These are phyloP conservation scores for Fusarium sp. DNA, from an alignment of 2,329 filamentous ascomycete species.

Conservation along the genomic window DNA sequence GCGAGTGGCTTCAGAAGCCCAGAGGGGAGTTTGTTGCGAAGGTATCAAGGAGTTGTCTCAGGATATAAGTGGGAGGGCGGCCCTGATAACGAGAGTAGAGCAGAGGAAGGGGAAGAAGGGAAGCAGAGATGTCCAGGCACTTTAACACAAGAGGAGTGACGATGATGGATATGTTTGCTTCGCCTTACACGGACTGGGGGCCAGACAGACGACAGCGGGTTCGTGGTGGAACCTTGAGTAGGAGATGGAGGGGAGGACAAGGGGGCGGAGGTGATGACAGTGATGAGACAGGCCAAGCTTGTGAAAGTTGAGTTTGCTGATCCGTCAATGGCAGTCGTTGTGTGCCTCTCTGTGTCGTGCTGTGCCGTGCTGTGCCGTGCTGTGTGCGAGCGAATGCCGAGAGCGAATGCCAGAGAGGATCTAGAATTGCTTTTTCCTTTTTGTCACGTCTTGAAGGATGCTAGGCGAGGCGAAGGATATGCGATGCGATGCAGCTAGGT, in stretches of 20 bases:
- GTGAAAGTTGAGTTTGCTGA: constrained; percentile 11
- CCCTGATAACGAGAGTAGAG: constrained; percentile 5
- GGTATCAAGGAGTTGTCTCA: constrained; percentile 23
- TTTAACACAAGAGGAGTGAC: constrained; percentile 32
- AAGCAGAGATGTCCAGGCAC: constrained; percentile 17
- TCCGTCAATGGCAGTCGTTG: not conserved
- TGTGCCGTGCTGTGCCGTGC: not conserved
- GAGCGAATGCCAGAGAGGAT: not conserved
- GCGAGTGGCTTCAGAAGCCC: constrained; percentile 9
- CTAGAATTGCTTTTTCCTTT: constrained; percentile 32
- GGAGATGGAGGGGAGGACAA: constrained; percentile 44
- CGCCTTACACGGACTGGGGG: constrained; percentile 43
- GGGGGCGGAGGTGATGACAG: constrained; percentile 37
- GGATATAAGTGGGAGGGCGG: constrained; percentile 13
- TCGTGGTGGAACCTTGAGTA: constrained; percentile 42
- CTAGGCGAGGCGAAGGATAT: constrained; percentile 13
- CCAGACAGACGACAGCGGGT: constrained; percentile 44
- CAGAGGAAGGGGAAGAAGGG: constrained; percentile 17
- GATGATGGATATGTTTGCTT: constrained; percentile 45
- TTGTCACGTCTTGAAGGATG: constrained; percentile 7
- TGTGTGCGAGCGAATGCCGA: constrained; percentile 7
- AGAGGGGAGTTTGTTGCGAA: constrained; percentile 7
- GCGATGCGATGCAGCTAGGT: constrained; percentile 26
- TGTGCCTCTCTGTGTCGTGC: not conserved
- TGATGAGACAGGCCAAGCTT: constrained; percentile 40